Base-by-base conservation (phyloP, 441 rosid genomes). In the Bruguiera hainesii region DNA sequence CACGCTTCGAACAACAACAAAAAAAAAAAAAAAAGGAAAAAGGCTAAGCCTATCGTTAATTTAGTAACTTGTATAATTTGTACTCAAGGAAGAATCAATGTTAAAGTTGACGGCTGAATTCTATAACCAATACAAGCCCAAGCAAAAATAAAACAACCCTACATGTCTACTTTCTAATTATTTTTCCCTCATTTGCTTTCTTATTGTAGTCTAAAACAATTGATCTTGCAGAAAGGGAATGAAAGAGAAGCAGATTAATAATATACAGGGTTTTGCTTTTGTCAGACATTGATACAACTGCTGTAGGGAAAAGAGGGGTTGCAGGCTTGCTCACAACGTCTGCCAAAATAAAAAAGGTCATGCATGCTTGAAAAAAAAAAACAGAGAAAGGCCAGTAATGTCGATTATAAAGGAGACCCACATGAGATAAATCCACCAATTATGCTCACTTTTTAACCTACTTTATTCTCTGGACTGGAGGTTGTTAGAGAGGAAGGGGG, bases 271-370 rank as follows among this genome's bases (percentile, higher is more conserved):
- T 25, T 50, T 9, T 28, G 50, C 65, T 69, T 69, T 68, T 50
- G 11, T 37, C 29, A 33, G 67, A 59, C 71, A 61, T 33, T 65
- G 30, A 42, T 52, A n/a, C 13, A 65, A 30, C 25, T 42, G 48
- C 48, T 71, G 74, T 69, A 46, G 70, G 70, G 75, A 67, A 79
- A 81, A 73, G 39, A 69, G 53, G 48, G 4, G 5, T 20, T 56
- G 49, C 64, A 55, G 67, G 67, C 75, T 70, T 74, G 81, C 48
- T 11, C 48, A 13, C 48, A 11, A 42, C 5, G 48, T 11, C 48
- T 13, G 16, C 48, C 16, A 42, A 42, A 42, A 13, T 13, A 2
- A 39, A 39, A 39, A 39, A 11, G 13, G 48, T 39, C 16, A 39
- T 11, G 16, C 48, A 3, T 39, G 48, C 78, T 69, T 56, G 48